Percentiles rank a stretch among this genome's conserved stretches.
phyloP scores from a whole-genome alignment of 2,329 filamentous ascomycete genomes.

The Polychaeton citri region DNA sequence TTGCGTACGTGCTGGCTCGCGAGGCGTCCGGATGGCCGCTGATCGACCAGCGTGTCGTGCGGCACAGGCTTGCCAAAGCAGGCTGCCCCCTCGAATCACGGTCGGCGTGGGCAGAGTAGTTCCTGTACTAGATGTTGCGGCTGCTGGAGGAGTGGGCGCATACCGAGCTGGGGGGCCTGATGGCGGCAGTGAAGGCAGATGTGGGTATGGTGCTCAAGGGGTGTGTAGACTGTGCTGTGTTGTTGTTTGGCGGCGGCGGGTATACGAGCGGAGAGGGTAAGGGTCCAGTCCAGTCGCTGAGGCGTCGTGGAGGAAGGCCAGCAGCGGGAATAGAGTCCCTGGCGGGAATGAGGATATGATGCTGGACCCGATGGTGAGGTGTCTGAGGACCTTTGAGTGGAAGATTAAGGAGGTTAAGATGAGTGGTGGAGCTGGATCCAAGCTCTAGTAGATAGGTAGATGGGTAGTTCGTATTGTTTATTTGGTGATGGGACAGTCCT shows the following conservation, averaged over 20 bases:
- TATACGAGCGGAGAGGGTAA: slow-evolving; percentile 61
- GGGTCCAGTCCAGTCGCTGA: no score
- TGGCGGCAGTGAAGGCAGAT: slow-evolving; percentile 60
- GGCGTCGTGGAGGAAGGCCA: slow-evolving; percentile 35
- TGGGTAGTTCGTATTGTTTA: no score
- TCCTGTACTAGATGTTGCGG: slow-evolving; percentile 54
- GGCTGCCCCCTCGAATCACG: slow-evolving; percentile 56
- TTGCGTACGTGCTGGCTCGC: slow-evolving; percentile 50
- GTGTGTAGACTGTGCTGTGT: slow-evolving; percentile 53
- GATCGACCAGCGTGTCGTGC: slow-evolving; percentile 61
- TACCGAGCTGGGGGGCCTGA: slow-evolving; percentile 54
- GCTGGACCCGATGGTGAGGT: no score
- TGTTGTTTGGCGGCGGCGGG: slow-evolving; percentile 63
- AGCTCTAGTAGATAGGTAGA: no score
- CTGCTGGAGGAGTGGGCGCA: slow-evolving; percentile 48
- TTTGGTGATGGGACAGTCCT: no score
- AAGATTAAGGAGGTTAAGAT: no score
- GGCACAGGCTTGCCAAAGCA: slow-evolving; percentile 58
- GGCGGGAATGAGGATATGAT: no score
- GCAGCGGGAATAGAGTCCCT: no score
- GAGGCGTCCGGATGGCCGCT: slow-evolving; percentile 56
- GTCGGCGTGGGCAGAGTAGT: slow-evolving; percentile 60
- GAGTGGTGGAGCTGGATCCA: no score
- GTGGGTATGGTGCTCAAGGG: slow-evolving; percentile 58
- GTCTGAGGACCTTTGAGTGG: no score